These are phyloP conservation scores for Arabidopsis lyrata DNA, from an alignment of 441 rosid species.

Conservation along the genomic window DNA sequence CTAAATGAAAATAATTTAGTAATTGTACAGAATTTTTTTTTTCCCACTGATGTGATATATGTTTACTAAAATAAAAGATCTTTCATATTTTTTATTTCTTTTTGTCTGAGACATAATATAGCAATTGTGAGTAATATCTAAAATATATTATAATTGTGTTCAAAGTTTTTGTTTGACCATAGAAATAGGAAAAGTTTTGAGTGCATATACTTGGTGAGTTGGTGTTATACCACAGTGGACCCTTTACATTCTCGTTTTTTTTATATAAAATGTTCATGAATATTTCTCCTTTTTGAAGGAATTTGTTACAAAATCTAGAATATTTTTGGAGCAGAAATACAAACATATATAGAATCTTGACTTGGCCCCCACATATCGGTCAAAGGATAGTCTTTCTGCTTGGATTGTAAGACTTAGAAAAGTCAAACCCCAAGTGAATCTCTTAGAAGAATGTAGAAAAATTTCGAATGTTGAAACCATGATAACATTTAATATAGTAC, in stretches of 20 bases:
- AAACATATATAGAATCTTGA: constrained; percentile 18
- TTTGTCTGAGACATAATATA: neutral
- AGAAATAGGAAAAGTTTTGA: neutral
- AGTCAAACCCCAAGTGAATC: neutral
- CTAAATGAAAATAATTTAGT: neutral
- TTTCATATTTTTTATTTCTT: neutral
- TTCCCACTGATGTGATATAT: neutral
- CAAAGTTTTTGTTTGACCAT: constrained; percentile 6
- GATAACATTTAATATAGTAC: neutral
- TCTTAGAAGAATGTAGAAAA: neutral
- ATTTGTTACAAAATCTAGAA: constrained; percentile 16
- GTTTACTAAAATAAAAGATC: neutral
- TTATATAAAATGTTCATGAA: constrained; percentile 11
- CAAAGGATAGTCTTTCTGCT: constrained; percentile 7
- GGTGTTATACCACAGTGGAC: constrained; percentile 10
- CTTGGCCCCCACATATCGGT: constrained; percentile 13
- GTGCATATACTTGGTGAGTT: constrained; percentile 9
- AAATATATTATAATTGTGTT: neutral
- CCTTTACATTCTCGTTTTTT: neutral
- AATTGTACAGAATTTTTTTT: neutral
- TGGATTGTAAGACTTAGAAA: constrained; percentile 2
- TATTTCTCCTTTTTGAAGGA: neutral
- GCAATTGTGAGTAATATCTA: neutral
- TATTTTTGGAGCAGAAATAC: neutral
- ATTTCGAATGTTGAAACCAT: neutral